Percentiles rank a stretch among this genome's conserved stretches.
phyloP scores from a whole-genome alignment of 1,139 yeast species.

The Saccharomyces uvarum region DNA sequence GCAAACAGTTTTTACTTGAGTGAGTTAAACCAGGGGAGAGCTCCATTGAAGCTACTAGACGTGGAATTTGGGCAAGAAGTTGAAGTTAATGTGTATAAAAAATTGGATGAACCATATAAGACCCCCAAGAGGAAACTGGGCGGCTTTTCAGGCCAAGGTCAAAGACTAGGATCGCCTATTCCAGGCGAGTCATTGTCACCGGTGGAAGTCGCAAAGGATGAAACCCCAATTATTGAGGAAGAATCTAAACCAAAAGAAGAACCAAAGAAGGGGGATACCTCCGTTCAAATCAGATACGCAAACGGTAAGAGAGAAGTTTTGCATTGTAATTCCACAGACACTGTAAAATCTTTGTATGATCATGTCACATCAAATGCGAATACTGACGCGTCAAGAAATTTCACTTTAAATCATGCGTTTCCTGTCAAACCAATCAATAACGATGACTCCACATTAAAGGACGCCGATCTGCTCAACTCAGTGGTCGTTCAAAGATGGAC shows the following conservation, averaged over 20 bases:
- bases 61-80: slow-evolving; percentile 91
- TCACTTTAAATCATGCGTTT: slow-evolving; percentile 70
- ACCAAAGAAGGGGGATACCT: slow-evolving; percentile 56
- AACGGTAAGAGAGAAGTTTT: slow-evolving; percentile 67
- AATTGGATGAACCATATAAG: slow-evolving; percentile 70
- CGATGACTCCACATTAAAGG: slow-evolving; percentile 49
- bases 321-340: slow-evolving; percentile 56
- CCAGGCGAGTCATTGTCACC: slow-evolving; percentile 49
- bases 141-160: slow-evolving; percentile 81
- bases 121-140: slow-evolving; percentile 63
- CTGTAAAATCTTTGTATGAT: slow-evolving; percentile 62
- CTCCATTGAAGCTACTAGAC: slow-evolving; percentile 76
- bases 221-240: slow-evolving; percentile 4
- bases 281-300: slow-evolving; percentile 78
- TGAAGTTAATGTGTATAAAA: slow-evolving; percentile 81
- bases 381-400: slow-evolving; percentile 41
- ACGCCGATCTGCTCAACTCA: slow-evolving; percentile 72
- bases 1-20: slow-evolving; percentile 65
- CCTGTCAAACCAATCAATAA: slow-evolving; percentile 73
- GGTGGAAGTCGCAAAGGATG: slow-evolving; percentile 9
- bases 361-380: slow-evolving; percentile 46
- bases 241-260: slow-evolving; percentile 25
- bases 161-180: slow-evolving; percentile 81
- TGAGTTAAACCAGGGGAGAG: slow-evolving; percentile 83
- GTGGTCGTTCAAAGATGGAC: slow-evolving; percentile 87